phyloP scores from a whole-genome alignment of 2,329 filamentous ascomycete genomes.

The Xylaria sp. region DNA sequence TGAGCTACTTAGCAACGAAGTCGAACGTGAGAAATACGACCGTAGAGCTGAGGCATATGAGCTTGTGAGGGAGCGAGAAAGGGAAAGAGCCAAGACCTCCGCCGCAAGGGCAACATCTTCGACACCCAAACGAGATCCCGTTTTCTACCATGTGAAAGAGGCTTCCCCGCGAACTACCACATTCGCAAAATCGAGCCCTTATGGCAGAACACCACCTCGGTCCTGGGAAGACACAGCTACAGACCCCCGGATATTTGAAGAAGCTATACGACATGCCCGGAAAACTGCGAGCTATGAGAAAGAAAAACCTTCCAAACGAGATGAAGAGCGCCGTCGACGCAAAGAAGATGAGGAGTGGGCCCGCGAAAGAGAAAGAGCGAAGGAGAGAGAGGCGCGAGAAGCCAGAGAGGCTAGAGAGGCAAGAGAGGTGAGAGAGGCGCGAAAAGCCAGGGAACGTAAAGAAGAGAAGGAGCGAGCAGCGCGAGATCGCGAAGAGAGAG shows the following conservation, averaged over 20 bases:
- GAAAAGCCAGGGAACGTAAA: constrained; percentile 4
- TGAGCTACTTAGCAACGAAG: constrained; percentile 85
- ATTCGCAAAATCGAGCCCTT: constrained; percentile 52
- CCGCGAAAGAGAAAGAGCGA: constrained; percentile 41
- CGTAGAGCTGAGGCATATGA: constrained; percentile 71
- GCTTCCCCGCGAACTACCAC: constrained; percentile 60
- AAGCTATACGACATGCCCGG: constrained; percentile 56
- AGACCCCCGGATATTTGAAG: constrained; percentile 54
- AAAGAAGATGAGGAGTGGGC: constrained; percentile 49
- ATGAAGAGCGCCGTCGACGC: constrained; percentile 53
- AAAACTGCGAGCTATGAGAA: constrained; percentile 60
- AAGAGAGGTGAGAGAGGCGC: not conserved
- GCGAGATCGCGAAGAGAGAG: constrained; percentile 49
- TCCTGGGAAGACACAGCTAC: constrained; percentile 63
- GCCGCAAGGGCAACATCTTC: constrained; percentile 41
- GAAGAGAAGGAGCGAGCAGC: constrained; percentile 38
- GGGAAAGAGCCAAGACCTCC: constrained; percentile 51
- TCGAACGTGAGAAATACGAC: constrained; percentile 80
- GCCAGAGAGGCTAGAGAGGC: not conserved
- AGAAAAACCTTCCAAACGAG: constrained; percentile 57
- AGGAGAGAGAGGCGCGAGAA: constrained; percentile 34
- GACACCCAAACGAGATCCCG: constrained; percentile 52
- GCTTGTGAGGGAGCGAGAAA: constrained; percentile 61
- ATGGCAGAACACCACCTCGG: constrained; percentile 51
- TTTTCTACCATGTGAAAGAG: constrained; percentile 60